Conservation (phyloP, 2,329 filamentous ascomycete species). For the Epicoccum nigrum region DNA sequence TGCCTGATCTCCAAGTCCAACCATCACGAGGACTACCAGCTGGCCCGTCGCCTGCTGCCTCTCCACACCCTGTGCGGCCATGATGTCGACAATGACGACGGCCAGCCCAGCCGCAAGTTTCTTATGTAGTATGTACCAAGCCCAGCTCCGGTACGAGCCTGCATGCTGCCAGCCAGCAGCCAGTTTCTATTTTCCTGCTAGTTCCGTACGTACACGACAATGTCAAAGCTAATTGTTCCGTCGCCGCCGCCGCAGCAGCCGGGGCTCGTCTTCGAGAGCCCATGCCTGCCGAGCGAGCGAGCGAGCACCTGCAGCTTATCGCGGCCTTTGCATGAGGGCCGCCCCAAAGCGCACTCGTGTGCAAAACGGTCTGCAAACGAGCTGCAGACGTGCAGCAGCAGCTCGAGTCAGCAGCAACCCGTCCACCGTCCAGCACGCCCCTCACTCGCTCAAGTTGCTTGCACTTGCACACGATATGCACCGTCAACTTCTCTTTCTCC, state of each 20-base stretch:
- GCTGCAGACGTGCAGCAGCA: slow-evolving; percentile 10
- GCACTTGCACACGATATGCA: slow-evolving; percentile 29
- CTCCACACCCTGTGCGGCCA: slow-evolving; percentile 14
- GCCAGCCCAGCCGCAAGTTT: slow-evolving; percentile 11
- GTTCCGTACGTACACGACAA: not conserved
- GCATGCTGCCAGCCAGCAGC: not conserved
- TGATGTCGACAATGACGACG: slow-evolving; percentile 17
- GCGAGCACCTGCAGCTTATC: slow-evolving; percentile 9
- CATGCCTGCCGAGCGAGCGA: not conserved
- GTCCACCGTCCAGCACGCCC: slow-evolving; percentile 11
- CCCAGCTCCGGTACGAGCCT: not conserved
- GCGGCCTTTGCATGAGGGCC: slow-evolving; percentile 12
- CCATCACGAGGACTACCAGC: slow-evolving; percentile 14
- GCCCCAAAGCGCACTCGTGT: slow-evolving; percentile 10
- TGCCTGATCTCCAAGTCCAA: slow-evolving; percentile 21
- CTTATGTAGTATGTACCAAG: too few relatives aligned
- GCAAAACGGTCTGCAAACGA: slow-evolving; percentile 12
- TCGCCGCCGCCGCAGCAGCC: too few relatives aligned
- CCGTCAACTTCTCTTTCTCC: slow-evolving; percentile 10
- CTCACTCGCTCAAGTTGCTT: slow-evolving; percentile 23
- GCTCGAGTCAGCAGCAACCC: slow-evolving; percentile 14
- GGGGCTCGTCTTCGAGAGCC: not conserved
- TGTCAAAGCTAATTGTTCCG: slow-evolving; percentile 9
- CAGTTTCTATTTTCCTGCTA: too few relatives aligned
- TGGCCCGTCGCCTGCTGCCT: slow-evolving; percentile 15